Base-by-base conservation (phyloP, 225 moss, liverwort and hornwort species). In the Pleurozium schreberi region DNA sequence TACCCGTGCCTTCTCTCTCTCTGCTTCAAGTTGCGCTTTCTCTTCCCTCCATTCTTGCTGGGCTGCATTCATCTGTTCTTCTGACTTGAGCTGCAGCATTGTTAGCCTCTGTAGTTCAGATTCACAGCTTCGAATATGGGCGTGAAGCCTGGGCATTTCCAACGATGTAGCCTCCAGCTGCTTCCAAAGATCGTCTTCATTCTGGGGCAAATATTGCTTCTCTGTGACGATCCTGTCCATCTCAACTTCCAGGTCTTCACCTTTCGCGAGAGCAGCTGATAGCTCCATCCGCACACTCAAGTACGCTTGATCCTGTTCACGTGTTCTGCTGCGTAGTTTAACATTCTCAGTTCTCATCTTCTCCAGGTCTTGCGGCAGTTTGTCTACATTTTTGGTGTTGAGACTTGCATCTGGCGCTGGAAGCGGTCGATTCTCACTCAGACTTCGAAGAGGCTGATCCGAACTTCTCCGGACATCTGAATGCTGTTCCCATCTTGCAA, bases 11-110 rank as follows among this genome's bases (percentile, higher is more conserved):
- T 92, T 93, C 80, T 96, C 92, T 87, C 91, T 87, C 86, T 96
- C 95, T 53, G 92, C 92, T 76, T 95, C 91, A 61, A 97, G 91
- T 69, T 91, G 93, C 80, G 90, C 92, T 86, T 93, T 96, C 61
- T 97, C 98, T 76, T 73, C 89, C 84, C 93, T 96, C 98, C 97
- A 97, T 65, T 88, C 86, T 70, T 60, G 90, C 91, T 95, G 94
- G 67, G 91, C 91, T 58, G 90, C 92, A 36, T 94, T 86, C 91
- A 94, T 93, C 82, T 90, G 89, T 52, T 91, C 91, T 88, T 96
- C 96, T 84, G 94, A 90, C 80, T 95, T 92, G 10, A 92, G 88
- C 58, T 95, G 88, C 79, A 94, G 83, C 75, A 89, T 85, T 38
- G 93, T 93, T 55, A 98, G 87, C 88, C 87, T 95, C 59, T 87